phyloP scores from a whole-genome alignment of 805 yeast species.

The Candida boidinii region DNA sequence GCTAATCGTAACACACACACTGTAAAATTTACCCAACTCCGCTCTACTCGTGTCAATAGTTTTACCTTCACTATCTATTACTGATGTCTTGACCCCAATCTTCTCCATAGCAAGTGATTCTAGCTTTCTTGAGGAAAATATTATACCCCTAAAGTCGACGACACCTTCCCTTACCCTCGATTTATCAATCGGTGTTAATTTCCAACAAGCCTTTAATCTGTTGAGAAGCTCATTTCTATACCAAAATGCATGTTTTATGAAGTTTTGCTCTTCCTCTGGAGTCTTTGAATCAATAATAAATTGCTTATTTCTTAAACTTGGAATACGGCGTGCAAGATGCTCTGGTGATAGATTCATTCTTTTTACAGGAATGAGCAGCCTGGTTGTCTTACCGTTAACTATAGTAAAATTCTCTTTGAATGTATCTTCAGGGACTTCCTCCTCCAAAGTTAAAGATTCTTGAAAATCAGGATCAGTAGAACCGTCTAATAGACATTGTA shows the following conservation, averaged over 20 bases:
- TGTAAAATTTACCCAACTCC: slow-evolving; percentile 40
- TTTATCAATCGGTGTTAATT: slow-evolving; percentile 17
- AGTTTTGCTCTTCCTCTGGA: slow-evolving; percentile 45
- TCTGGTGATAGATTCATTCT: slow-evolving; percentile 37
- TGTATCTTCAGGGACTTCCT: slow-evolving; percentile 7
- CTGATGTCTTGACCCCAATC: slow-evolving; percentile 31
- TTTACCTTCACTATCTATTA: slow-evolving; percentile 12
- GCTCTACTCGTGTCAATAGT: slow-evolving; percentile 21
- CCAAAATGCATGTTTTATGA: slow-evolving; percentile 71
- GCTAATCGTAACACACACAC: slow-evolving; percentile 36
- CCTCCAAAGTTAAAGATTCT: slow-evolving; percentile 12
- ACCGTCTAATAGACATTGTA: slow-evolving; percentile 16
- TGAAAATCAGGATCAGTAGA: slow-evolving; percentile 15
- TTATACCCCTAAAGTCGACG: too few relatives aligned
- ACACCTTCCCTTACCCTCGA: slow-evolving; percentile 6
- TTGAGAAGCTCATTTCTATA: slow-evolving; percentile 57
- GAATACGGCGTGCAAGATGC: slow-evolving; percentile 46
- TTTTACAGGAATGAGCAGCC: slow-evolving; percentile 66
- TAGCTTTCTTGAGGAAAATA: slow-evolving; percentile 19
- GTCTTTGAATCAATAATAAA: slow-evolving; percentile 50
- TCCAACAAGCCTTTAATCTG: slow-evolving; percentile 62
- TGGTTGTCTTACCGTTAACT: slow-evolving; percentile 22
- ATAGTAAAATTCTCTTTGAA: slow-evolving; percentile 11
- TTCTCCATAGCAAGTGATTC: slow-evolving; percentile 60
- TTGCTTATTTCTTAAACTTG: slow-evolving; percentile 64